These are phyloP conservation scores for Phytophthora pluvialis DNA, from an alignment of 352 stramenopile species.

Conservation along the genomic window DNA sequence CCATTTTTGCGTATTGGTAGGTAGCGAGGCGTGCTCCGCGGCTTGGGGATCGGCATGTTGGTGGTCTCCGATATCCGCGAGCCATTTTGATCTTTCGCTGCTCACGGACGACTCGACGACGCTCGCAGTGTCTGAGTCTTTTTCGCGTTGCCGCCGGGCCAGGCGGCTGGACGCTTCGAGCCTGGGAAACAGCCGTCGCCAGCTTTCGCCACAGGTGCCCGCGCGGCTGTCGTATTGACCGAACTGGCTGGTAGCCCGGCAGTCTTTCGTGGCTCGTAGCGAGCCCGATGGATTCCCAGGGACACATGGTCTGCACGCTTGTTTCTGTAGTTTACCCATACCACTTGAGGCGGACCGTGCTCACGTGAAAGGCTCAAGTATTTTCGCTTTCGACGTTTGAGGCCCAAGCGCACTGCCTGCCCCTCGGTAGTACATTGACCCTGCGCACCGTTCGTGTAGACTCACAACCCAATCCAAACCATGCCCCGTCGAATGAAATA, in stretches of 20 bases:
- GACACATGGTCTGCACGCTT: conserved; percentile 5
- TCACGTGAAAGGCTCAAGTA: conserved; percentile 9
- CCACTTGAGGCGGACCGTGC: conserved; percentile 3
- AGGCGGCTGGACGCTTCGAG: background rate
- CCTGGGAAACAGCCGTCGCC: conserved; percentile 3
- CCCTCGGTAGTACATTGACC: conserved; percentile 12
- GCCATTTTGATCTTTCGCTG: conserved; percentile 8
- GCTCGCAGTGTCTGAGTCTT: background rate
- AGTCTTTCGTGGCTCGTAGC: conserved; percentile 11
- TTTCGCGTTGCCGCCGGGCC: conserved; percentile 1
- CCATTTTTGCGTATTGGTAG: background rate
- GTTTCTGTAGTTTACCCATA: conserved; percentile 12
- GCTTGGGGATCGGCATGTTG: background rate
- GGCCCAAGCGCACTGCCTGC: conserved; percentile 3
- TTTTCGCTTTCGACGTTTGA: conserved; percentile 10
- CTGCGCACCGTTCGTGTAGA: conserved; percentile 8
- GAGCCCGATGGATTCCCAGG: conserved; percentile 8
- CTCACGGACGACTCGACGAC: conserved; percentile 7
- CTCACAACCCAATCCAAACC: background rate
- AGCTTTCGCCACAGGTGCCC: conserved; percentile 1
- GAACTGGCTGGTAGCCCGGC: conserved; percentile 1
- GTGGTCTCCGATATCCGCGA: background rate
- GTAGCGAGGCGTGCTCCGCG: no score
- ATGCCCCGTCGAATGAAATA: conserved; percentile 59
- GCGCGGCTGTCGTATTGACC: background rate